Base-by-base conservation (phyloP, 345 rosid genomes). In the Syzygium oleosum region DNA sequence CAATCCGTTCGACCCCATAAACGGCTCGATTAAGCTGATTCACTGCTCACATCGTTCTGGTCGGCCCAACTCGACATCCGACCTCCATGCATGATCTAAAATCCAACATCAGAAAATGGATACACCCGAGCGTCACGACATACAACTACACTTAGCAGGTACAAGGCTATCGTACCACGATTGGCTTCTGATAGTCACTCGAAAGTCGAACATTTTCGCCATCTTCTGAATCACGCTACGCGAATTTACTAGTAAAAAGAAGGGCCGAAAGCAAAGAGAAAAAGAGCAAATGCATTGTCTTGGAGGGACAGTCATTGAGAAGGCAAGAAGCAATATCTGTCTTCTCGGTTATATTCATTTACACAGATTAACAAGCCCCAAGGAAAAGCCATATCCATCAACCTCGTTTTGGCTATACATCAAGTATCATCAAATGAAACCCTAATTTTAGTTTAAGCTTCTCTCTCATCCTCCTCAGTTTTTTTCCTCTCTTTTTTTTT, bases 1-100 rank as follows among this genome's bases (percentile, higher is more conserved):
- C 11, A 8, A 27, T 55, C 9, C 22, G 59, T 22, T 55, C 25
- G 8, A 55, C 25, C 27, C 25, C 59, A 22, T 21, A 55, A 21
- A 55, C 25, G 11, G 59, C 4, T 55, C 1, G 59, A 8, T 21
- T 21, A 55, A 55, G 11, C 5, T 2, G 27, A 22, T 55, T 7
- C 25, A 21, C 21, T 0, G 9, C 21, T 6, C 23, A 54, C 23
- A 3, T 19, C 9, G 25, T 54, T 21, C 5, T 2, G 27, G 9
- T 22, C 2, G 1, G 6, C 13, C 2, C 4, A 19, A 34, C 17
- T 34, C 0, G 6, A 68, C 0, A 16, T 5, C 5, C 3, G 0
- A 2, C 1, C 6, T 68, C 11, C 25, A 17, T 68, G 13, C 21
- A 2, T 34, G 1, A 34, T 68, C 7, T 0, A 0, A 68, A 31